A percentile compares a stretch with the other conserved stretches of the same genome.
Evolutionary conservation across 768 basidiomycete species (phyloP).

Genomic region (Trametes cubensis): DNA sequence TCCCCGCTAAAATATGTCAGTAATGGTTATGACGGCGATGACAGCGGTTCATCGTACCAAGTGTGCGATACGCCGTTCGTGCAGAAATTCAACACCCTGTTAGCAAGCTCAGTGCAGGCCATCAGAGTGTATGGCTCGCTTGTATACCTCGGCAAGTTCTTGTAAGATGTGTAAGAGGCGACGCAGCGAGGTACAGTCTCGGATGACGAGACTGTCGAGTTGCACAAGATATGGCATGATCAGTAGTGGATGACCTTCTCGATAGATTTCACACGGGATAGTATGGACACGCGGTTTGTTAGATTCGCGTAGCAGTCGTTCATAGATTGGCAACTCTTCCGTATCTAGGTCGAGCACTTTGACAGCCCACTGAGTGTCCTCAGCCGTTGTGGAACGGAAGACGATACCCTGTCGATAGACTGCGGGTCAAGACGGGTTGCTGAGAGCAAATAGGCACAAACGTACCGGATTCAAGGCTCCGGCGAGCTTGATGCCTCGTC

Average conservation of each 20-base stretch:
- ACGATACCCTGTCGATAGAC: background rate
- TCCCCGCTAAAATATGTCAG: no score
- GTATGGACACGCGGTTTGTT: background rate
- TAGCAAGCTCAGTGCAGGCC: no score
- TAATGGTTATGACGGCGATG: no score
- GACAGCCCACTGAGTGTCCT: background rate
- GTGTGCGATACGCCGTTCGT: background rate
- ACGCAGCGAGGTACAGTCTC: background rate
- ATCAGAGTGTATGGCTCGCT: no score
- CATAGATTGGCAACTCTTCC: background rate
- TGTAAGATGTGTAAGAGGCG: background rate
- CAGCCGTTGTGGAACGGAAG: background rate
- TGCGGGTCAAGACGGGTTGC: no score
- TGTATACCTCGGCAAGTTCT: background rate
- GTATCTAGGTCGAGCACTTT: background rate
- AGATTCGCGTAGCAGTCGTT: background rate
- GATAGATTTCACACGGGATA: background rate
- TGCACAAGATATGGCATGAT: background rate
- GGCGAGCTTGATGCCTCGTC: background rate
- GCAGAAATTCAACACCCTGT: slow-evolving; percentile 4
- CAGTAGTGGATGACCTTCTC: background rate
- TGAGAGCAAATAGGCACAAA: no score
- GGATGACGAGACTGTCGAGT: background rate
- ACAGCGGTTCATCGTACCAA: background rate
- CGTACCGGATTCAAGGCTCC: no score